phyloP scores from a whole-genome alignment of 1,139 yeast genomes.

The Magnusiomyces tetraspermus region DNA sequence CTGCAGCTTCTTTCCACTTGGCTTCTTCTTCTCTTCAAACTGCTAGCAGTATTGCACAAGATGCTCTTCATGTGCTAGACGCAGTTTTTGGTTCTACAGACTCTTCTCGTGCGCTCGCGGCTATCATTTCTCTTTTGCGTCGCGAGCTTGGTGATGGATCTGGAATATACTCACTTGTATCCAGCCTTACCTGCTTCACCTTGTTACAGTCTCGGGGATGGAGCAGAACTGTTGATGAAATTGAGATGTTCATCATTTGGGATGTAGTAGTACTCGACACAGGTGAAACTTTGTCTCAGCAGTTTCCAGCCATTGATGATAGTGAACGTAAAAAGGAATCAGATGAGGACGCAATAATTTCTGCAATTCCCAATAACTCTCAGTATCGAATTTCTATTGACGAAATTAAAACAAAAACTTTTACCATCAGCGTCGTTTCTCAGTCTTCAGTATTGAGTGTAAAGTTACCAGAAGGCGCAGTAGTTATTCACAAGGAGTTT shows the following conservation, averaged over 20 bases:
- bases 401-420: conserved; percentile 19
- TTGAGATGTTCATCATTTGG: conserved; percentile 27
- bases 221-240: conserved; percentile 23
- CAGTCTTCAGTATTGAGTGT: conserved; percentile 16
- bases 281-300: conserved; percentile 28
- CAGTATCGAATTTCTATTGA: conserved; percentile 22
- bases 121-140: conserved; percentile 25
- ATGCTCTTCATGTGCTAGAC: conserved; percentile 27
- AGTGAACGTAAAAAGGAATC: conserved; percentile 9
- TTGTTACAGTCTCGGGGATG: conserved; percentile 27
- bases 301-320: conserved; percentile 19
- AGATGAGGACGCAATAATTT: conserved; percentile 22
- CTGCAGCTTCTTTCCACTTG: conserved; percentile 28
- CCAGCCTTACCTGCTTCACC: conserved; percentile 27
- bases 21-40: conserved; percentile 24
- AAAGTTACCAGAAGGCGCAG: conserved; percentile 21
- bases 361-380: conserved; percentile 23
- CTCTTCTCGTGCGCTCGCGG: conserved; percentile 27
- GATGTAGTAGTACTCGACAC: conserved; percentile 30
- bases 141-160: conserved; percentile 27
- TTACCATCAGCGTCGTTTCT: conserved; percentile 20
- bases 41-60: conserved; percentile 25
- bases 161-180: conserved; percentile 25
- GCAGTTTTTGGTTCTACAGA: conserved; percentile 31
- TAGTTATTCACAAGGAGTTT: conserved; percentile 19